phyloP scores from a whole-genome alignment of 306 rosid genomes.

The Quercus suber region DNA sequence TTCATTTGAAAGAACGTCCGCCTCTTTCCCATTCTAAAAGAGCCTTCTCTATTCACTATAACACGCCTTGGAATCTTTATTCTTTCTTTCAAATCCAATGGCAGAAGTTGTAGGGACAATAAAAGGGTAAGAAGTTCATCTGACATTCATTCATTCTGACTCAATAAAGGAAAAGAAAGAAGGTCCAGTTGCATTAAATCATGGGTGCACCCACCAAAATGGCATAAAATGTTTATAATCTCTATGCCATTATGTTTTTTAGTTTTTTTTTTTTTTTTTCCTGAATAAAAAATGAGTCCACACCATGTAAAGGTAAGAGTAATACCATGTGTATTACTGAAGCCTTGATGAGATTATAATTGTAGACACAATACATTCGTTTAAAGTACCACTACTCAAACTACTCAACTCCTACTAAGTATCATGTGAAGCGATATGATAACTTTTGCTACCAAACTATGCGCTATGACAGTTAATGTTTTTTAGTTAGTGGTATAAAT shows the following conservation, averaged over 20 bases:
- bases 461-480: background rate
- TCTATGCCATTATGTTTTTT: background rate
- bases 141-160: background rate
- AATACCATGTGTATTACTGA: too few species aligned
- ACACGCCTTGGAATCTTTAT: background rate
- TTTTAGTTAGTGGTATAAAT: background rate
- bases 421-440: too few species aligned
- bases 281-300: too few species aligned
- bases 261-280: too few species aligned
- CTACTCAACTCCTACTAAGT: too few species aligned
- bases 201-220: background rate
- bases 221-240: background rate
- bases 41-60: background rate
- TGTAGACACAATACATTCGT: too few species aligned
- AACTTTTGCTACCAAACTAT: too few species aligned
- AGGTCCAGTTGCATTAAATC: background rate
- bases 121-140: background rate
- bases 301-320: fast-evolving
- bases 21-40: background rate
- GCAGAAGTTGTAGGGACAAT: background rate
- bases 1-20: constrained; percentile 16
- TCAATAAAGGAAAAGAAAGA: background rate
- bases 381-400: too few species aligned
- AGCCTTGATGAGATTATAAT: too few species aligned
- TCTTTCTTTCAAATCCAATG: background rate